Evolutionary conservation across 2,329 filamentous ascomycete genomes (phyloP).

Genomic region (Truncatella angustata): DNA sequence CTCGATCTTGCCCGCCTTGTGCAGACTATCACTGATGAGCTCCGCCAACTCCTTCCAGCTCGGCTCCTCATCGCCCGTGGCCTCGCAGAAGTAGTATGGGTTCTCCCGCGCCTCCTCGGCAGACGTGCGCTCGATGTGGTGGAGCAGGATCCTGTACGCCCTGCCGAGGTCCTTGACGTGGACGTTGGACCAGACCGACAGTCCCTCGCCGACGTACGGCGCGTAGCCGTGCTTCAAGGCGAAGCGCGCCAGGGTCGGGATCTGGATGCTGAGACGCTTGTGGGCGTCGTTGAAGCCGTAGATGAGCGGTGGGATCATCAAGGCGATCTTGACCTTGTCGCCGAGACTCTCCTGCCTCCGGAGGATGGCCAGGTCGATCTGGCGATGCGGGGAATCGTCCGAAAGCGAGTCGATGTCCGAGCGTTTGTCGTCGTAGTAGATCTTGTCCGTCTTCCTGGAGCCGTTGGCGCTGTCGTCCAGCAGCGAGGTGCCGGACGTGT

Average conservation of each 20-base stretch:
- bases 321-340: conserved; percentile 40
- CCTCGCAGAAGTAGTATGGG: conserved; percentile 50
- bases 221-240: conserved; percentile 46
- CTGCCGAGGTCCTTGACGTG: conserved; percentile 47
- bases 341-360: conserved; percentile 32
- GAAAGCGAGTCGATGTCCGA: conserved; percentile 38
- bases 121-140: conserved; percentile 37
- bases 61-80: conserved; percentile 35
- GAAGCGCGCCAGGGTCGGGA: conserved; percentile 45
- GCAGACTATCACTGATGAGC: conserved; percentile 34
- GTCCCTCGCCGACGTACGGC: conserved; percentile 41
- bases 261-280: conserved; percentile 42
- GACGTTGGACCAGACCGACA: conserved; percentile 38
- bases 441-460: conserved; percentile 31
- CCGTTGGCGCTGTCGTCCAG: conserved; percentile 36
- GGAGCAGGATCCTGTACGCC: conserved; percentile 43
- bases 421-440: conserved; percentile 41
- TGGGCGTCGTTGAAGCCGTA: conserved; percentile 43
- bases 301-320: conserved; percentile 46
- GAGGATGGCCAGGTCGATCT: conserved; percentile 43
- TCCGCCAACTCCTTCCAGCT: conserved; percentile 39
- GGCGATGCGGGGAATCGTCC: conserved; percentile 40
- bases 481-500: conserved; percentile 43
- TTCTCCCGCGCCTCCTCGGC: conserved; percentile 34
- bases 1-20: conserved; percentile 34